Percentiles rank a stretch among this genome's conserved stretches.
Conservation (phyloP, 306 rosid genomes). For the Pachyrhizus erosus region DNA sequence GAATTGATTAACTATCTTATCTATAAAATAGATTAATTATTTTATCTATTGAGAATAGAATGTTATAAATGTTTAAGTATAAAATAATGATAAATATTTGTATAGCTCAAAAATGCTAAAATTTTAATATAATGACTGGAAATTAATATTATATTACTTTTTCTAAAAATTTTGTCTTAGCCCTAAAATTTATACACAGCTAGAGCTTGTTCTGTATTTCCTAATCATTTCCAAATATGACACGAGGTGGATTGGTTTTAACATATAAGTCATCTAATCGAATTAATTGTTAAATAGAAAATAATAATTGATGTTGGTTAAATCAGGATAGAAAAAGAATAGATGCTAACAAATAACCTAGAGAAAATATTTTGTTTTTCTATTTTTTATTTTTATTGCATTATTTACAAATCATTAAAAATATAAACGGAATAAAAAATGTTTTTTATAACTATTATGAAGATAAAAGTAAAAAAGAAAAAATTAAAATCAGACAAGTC, state of each 20-base stretch:
- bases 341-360: no score
- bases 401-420: neutral
- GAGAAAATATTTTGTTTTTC: neutral
- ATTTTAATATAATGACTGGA: no score
- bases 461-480: neutral
- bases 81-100: neutral
- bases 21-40: neutral
- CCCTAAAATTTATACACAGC: no score
- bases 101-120: neutral
- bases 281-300: neutral
- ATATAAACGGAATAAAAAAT: neutral
- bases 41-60: neutral
- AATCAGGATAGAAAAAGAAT: neutral
- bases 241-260: neutral
- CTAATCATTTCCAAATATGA: neutral
- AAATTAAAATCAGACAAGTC: neutral
- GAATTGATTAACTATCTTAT: neutral
- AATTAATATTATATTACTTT: no score
- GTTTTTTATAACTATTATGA: no score
- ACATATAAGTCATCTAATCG: neutral
- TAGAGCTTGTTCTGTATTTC: neutral
- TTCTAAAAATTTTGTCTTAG: no score
- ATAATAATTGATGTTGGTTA: neutral
- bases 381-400: neutral
- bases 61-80: neutral